Percentiles rank a stretch among this genome's conserved stretches.
phyloP scores from a whole-genome alignment of 2,329 filamentous ascomycete species.

The Magnaporthiopsis rhizophila region DNA sequence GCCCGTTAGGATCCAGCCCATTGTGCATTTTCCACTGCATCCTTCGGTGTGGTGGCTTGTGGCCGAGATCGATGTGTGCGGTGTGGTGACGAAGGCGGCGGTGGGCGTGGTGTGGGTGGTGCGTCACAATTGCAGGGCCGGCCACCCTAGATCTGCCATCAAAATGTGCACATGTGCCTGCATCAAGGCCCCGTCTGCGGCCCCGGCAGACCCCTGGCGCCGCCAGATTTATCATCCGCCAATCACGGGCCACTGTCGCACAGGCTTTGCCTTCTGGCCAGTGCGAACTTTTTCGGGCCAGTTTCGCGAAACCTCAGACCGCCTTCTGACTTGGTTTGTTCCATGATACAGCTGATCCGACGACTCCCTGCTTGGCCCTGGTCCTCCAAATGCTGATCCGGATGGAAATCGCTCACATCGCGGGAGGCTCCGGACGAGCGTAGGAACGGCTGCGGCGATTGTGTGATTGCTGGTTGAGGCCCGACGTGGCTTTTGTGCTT shows the following conservation, averaged over 20 bases:
- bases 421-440: too few species aligned
- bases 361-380: constrained; percentile 15
- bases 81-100: background rate
- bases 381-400: background rate
- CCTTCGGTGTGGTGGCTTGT: background rate
- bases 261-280: background rate
- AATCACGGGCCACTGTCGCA: background rate
- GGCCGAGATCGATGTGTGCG: background rate
- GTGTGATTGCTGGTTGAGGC: too few species aligned
- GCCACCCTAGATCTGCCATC: background rate
- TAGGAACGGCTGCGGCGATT: too few species aligned
- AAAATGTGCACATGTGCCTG: background rate
- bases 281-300: background rate
- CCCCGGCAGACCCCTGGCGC: too few species aligned
- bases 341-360: constrained; percentile 31
- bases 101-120: background rate
- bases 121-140: background rate
- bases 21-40: background rate
- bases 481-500: too few species aligned
- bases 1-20: background rate
- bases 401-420: background rate
- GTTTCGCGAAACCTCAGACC: background rate
- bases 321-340: constrained; percentile 24
- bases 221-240: background rate
- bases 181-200: background rate